A percentile compares a stretch with the other conserved stretches of the same genome.
Conservation (phyloP, 2,329 filamentous ascomycete genomes). For the Scytalidium lignicola region DNA sequence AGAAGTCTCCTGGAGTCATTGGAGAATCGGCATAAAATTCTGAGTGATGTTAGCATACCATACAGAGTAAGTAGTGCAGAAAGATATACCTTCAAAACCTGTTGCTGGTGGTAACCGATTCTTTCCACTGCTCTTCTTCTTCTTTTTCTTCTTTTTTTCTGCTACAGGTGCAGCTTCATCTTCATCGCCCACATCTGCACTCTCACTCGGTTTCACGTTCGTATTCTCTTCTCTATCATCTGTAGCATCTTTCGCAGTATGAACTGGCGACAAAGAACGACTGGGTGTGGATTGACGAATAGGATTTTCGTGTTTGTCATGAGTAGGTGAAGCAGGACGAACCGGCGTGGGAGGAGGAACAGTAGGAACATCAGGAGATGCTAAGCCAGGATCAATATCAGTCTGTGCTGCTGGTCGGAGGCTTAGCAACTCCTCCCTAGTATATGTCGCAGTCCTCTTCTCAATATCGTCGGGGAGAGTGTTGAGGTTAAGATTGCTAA, state of each 20-base stretch:
- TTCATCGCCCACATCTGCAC: background rate
- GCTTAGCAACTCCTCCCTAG: conserved; percentile 14
- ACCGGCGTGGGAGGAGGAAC: conserved; percentile 3
- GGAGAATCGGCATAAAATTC: conserved; percentile 78
- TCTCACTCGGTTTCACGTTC: background rate
- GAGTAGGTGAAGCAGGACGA: background rate
- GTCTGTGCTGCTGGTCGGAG: conserved; percentile 3
- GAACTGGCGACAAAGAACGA: background rate
- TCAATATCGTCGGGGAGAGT: conserved; percentile 1
- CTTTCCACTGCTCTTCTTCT: conserved; percentile 32
- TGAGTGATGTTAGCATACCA: conserved; percentile 22
- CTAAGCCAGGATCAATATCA: conserved; percentile 1
- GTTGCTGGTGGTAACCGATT: conserved; percentile 35
- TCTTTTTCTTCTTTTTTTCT: conserved; percentile 36
- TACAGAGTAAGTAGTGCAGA: conserved; percentile 6
- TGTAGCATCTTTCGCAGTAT: background rate
- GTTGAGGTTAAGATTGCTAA: conserved; percentile 20
- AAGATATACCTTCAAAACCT: conserved; percentile 60
- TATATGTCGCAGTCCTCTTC: conserved; percentile 12
- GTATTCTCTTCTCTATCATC: background rate
- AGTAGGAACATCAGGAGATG: conserved; percentile 5
- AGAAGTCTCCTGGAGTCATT: conserved; percentile 60
- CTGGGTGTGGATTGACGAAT: background rate
- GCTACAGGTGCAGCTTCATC: background rate
- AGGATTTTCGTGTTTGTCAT: background rate